phyloP scores from a whole-genome alignment of 164 flowering plant species.

The Cinnamomum micranthum region DNA sequence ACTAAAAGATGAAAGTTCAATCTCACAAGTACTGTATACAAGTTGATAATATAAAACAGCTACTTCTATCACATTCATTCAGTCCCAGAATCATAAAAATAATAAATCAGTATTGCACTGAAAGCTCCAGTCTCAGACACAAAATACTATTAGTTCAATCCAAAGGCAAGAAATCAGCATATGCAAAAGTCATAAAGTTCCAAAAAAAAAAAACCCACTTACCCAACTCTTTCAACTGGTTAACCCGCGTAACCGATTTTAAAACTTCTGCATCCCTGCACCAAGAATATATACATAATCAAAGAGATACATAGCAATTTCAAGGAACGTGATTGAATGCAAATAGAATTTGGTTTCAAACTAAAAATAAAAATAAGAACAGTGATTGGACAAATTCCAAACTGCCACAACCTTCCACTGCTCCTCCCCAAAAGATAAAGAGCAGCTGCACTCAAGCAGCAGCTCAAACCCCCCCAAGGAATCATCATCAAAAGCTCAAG shows the following conservation, averaged over 20 bases:
- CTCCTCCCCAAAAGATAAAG: conserved; percentile 88
- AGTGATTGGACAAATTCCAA: not conserved
- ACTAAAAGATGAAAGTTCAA: too few species aligned
- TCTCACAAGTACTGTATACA: too few species aligned
- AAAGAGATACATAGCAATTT: not conserved
- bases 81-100: not conserved
- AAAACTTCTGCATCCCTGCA: conserved; percentile 80
- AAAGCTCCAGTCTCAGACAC: not conserved
- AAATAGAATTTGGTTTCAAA: not conserved
- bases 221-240: conserved; percentile 93
- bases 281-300: conserved; percentile 8
- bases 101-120: too few species aligned
- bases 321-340: not conserved
- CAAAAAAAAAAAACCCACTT: conserved; percentile 3
- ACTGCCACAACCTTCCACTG: conserved; percentile 60
- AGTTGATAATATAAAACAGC: not conserved
- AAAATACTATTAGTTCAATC: not conserved
- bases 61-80: not conserved
- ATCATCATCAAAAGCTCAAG: conserved; percentile 37
- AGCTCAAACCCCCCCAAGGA: conserved; percentile 88
- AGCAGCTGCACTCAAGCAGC: conserved; percentile 93
- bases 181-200: not conserved
- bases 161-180: not conserved
- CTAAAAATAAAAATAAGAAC: not conserved
- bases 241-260: conserved; percentile 66